Percentiles rank a stretch among this genome's conserved stretches.
Evolutionary conservation across 1,139 yeast genomes (phyloP).

Genomic region (Taiozyma onychis): DNA sequence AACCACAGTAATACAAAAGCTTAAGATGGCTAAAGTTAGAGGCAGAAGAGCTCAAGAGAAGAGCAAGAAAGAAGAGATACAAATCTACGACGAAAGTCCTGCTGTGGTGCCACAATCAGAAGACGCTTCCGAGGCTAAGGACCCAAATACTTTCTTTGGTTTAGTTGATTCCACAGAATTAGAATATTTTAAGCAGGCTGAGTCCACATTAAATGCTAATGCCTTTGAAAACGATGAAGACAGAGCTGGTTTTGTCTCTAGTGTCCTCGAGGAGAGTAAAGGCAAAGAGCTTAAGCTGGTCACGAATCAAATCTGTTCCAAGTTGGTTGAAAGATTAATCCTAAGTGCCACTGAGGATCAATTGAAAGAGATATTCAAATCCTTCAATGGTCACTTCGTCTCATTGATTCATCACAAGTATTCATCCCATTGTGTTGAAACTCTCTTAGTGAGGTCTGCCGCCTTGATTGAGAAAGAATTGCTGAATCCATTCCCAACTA

Average conservation of each 20-base stretch:
- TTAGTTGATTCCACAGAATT: slow-evolving; percentile 77
- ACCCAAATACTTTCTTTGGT: slow-evolving; percentile 65
- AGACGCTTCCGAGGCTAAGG: slow-evolving; percentile 3
- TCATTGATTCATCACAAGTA: slow-evolving; percentile 83
- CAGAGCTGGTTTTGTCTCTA: slow-evolving; percentile 60
- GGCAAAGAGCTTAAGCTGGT: slow-evolving; percentile 92
- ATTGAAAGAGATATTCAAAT: slow-evolving; percentile 56
- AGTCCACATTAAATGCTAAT: slow-evolving; percentile 74
- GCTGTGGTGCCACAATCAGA: slow-evolving; percentile 4
- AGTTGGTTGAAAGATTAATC: slow-evolving; percentile 83
- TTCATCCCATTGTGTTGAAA: slow-evolving; percentile 90
- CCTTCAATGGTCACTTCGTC: slow-evolving; percentile 65
- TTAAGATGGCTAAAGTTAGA: slow-evolving; percentile 41
- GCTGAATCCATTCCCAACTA: slow-evolving; percentile 30
- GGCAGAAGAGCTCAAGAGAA: slow-evolving; percentile 62
- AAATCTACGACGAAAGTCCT: slow-evolving; percentile 7
- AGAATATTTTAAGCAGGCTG: slow-evolving; percentile 91
- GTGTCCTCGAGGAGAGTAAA: slow-evolving; percentile 78
- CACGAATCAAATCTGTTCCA: slow-evolving; percentile 92
- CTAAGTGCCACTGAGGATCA: slow-evolving; percentile 60
- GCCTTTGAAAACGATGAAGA: slow-evolving; percentile 77
- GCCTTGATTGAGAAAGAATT: slow-evolving; percentile 71
- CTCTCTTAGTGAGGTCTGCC: slow-evolving; percentile 72
- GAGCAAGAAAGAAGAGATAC: slow-evolving; percentile 18
- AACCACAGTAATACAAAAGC: neutral